A percentile compares a stretch with the other conserved stretches of the same genome.
Conservation (phyloP, 331 rosid genomes). For the Malus hybrid region DNA sequence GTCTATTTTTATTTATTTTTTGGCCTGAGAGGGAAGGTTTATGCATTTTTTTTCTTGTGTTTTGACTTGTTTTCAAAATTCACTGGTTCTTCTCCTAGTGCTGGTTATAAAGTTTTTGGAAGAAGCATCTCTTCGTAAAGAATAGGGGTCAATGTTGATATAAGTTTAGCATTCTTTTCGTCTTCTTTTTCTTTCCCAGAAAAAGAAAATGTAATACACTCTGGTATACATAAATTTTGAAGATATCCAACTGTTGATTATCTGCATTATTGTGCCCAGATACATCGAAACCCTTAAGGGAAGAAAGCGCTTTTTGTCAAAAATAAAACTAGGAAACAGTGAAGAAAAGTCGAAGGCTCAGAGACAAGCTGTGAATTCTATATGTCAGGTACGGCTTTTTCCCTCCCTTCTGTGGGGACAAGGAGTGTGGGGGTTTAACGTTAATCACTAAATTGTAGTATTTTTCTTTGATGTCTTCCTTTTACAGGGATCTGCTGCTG, state of each 20-base stretch:
- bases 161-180: background rate
- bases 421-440: background rate
- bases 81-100: background rate
- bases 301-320: constrained; percentile 79
- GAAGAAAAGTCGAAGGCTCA: constrained; percentile 82
- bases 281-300: constrained; percentile 76
- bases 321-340: constrained; percentile 65
- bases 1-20: background rate
- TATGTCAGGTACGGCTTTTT: constrained; percentile 67
- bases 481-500: constrained; percentile 93
- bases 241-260: background rate
- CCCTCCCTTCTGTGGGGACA: background rate
- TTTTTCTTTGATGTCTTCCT: constrained; percentile 14
- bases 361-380: constrained; percentile 96
- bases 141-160: background rate
- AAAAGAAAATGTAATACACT: background rate
- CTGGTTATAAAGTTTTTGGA: background rate
- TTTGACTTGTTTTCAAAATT: background rate
- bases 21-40: background rate
- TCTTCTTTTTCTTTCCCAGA: background rate
- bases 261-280: constrained; percentile 36
- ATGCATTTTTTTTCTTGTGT: background rate
- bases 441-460: background rate
- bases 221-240: constrained; percentile 1
- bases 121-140: background rate